Evolutionary conservation across 2,329 filamentous ascomycete species (phyloP), one percentile per base, ranked within the genome.

Genomic region (Alternaria alternata): DNA sequence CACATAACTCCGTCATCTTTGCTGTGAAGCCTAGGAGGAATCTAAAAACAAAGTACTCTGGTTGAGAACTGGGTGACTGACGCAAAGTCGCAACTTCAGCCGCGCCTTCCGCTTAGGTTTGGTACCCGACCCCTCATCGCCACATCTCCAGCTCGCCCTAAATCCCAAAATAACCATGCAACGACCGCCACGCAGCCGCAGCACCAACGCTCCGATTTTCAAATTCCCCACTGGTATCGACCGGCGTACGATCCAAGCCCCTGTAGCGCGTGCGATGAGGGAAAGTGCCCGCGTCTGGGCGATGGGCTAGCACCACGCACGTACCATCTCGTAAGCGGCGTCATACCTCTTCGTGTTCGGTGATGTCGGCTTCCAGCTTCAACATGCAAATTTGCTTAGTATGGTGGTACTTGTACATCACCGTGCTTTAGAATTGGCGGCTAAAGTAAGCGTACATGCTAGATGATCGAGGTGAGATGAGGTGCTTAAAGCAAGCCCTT

Each of bases 311-410:
- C 36, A 43, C 36, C 5, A n/a, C 12, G 59, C 60, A 62, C 60
- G 52, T 46, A 18, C 57, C 48, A 42, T 32, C 6, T 44, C 38
- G 24, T 28, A 51, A 54, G 51, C 38, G n/a, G 49, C 49, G 43
- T 49, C 60, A 56, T 62, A 48, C 22, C 46, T 51, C 46, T 60
- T 57, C 48, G 52, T 62, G 51, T 56, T 48, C n/a, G 48, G 48
- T 41, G 32, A 38, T 42, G 44, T 41, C 49, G 39, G 54, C 49
- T 46, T 47, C 57, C 46, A 51, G 41, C 24, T 26, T 54, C 43
- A 34, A 18, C 9, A 24, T 56, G 47, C 48, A 60, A 42, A 44
- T 46, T 49, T 30, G 43, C 36, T 46, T 14, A 41, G 30, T 36
- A 46, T 36, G n/a, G 14, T 49, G 51, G 46, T 48, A 54, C 51